These are phyloP conservation scores for Closterium sp. DNA, from an alignment of 139 green algal species.

Conservation along the genomic window DNA sequence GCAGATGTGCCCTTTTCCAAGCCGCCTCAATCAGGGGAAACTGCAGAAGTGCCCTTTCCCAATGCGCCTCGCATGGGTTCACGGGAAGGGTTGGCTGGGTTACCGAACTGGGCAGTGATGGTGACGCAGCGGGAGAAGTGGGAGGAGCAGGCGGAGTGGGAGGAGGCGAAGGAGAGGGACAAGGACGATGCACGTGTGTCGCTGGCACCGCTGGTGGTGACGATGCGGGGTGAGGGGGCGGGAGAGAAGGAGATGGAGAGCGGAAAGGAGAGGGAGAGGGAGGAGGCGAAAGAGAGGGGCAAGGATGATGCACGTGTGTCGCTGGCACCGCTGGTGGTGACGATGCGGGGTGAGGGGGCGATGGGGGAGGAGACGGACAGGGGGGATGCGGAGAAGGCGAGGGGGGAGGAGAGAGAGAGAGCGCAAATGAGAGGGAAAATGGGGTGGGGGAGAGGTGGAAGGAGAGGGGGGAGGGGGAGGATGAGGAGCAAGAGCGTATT, in stretches of 20 bases:
- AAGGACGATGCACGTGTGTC: background rate
- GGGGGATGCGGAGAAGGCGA: background rate
- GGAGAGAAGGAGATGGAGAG: too few species aligned
- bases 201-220: background rate
- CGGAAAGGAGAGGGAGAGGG: too few species aligned
- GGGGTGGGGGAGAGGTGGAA: background rate
- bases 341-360: background rate
- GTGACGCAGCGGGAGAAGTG: background rate
- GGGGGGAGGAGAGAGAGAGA: background rate
- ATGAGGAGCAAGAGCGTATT: background rate
- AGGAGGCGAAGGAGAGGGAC: background rate
- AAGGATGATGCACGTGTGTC: background rate
- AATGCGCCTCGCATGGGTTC: too few species aligned
- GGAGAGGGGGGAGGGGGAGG: background rate
- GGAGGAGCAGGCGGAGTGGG: background rate
- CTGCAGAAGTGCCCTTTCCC: too few species aligned
- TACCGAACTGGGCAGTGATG: background rate
- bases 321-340: background rate
- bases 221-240: background rate
- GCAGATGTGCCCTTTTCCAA: too few species aligned
- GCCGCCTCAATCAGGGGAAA: too few species aligned
- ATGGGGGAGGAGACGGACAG: background rate
- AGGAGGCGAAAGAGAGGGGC: background rate
- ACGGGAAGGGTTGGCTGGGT: too few species aligned
- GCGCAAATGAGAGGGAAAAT: too few species aligned